These are phyloP conservation scores for Leishmania lainsoni DNA, from an alignment of 208 protist genomes.

Conservation along the genomic window DNA sequence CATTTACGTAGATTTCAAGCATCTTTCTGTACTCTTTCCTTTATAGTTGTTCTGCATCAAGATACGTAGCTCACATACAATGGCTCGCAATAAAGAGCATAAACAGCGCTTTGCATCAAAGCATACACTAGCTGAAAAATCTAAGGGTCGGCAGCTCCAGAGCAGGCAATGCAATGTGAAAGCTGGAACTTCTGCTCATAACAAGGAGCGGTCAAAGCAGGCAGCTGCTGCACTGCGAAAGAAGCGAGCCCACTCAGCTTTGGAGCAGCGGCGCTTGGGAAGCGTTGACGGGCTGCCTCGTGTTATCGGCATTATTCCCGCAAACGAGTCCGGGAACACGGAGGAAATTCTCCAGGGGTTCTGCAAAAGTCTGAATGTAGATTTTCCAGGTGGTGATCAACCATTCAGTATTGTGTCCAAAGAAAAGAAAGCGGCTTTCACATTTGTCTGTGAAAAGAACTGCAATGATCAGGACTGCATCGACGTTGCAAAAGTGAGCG, in stretches of 20 bases:
- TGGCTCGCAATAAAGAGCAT: constrained; percentile 80
- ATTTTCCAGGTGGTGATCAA: constrained; percentile 35
- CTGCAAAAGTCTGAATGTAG: constrained; percentile 45
- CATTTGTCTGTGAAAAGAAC: constrained; percentile 80
- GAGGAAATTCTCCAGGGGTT: constrained; percentile 64
- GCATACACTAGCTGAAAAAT: constrained; percentile 52
- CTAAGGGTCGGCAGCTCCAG: constrained; percentile 64
- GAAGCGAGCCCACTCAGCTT: constrained; percentile 47
- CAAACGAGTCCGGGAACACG: constrained; percentile 87
- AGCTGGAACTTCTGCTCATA: constrained; percentile 36
- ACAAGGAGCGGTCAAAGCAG: constrained; percentile 61
- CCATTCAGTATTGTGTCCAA: constrained; percentile 70
- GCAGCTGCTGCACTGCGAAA: constrained; percentile 43
- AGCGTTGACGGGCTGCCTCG: constrained; percentile 49
- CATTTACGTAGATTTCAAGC: background rate
- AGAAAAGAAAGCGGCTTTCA: constrained; percentile 70
- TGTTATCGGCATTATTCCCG: constrained; percentile 82
- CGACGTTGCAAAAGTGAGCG: constrained; percentile 83
- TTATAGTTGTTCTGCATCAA: background rate
- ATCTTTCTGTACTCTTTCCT: background rate
- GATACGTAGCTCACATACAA: constrained; percentile 7
- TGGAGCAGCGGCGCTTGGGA: constrained; percentile 61
- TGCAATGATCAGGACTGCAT: constrained; percentile 84
- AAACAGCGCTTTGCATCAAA: constrained; percentile 67
- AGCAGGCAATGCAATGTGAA: constrained; percentile 47